Percentiles rank a stretch among this genome's conserved stretches.
Evolutionary conservation across 441 rosid genomes (phyloP).

Genomic region (Populus hybrid): DNA sequence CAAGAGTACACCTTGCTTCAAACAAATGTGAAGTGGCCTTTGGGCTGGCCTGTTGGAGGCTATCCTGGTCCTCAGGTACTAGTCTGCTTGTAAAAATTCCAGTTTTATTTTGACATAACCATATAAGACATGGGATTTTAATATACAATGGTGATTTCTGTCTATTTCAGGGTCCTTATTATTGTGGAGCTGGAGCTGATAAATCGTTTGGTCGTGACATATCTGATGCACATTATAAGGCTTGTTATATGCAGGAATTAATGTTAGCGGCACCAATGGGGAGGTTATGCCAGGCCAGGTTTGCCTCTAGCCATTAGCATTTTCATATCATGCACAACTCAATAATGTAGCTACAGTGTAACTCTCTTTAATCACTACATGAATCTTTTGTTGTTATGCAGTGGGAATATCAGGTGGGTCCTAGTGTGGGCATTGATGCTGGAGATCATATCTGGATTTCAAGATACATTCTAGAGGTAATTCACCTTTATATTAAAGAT

Average conservation of each 20-base stretch:
- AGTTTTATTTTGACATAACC: not conserved
- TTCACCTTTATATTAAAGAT: constrained; percentile 4
- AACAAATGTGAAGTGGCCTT: constrained; percentile 84
- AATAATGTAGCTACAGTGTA: no score
- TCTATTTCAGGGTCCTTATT: constrained; percentile 82
- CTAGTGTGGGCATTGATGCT: constrained; percentile 95
- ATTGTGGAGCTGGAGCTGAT: constrained; percentile 97
- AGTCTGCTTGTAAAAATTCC: not conserved
- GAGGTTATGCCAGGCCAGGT: constrained; percentile 99
- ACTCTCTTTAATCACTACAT: constrained; percentile 1
- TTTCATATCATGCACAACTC: no score
- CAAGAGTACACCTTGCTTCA: constrained; percentile 97
- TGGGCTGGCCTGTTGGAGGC: constrained; percentile 99
- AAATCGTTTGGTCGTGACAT: constrained; percentile 95
- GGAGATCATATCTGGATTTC: constrained; percentile 94
- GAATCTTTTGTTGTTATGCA: constrained; percentile 28
- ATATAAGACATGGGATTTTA: not conserved
- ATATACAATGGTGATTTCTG: constrained; percentile 9
- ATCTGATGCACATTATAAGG: constrained; percentile 97
- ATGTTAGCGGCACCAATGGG: constrained; percentile 94
- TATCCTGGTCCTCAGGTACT: constrained; percentile 98
- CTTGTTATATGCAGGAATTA: constrained; percentile 95
- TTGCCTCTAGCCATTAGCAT: constrained; percentile 11
- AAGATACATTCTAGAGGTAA: constrained; percentile 95
- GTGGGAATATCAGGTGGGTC: constrained; percentile 99